Base-by-base conservation (phyloP, 2,329 filamentous ascomycete species). In the Botryotinia narcissicola region DNA sequence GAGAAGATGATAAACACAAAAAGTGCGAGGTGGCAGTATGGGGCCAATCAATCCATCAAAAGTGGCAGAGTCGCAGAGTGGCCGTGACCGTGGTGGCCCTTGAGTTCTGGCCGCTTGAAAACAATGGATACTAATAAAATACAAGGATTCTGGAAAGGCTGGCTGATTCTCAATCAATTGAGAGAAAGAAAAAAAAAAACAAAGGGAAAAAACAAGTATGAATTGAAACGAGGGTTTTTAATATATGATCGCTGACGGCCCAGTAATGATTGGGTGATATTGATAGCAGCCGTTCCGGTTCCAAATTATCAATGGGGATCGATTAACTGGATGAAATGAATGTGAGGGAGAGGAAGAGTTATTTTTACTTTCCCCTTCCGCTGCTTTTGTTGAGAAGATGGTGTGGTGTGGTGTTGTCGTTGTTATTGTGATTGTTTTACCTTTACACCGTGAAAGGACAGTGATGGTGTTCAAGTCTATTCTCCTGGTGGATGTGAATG, bases 21-120 rank as follows among this genome's bases (percentile, higher is more conserved):
- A 20, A n/a, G 40, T 48, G 60, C 42, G 35, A 46, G 60, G 70
- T 71, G 70, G 60, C 70, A 71, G 70, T 64, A 71, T 71, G 59
- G 61, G 70, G 70, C 46, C 70, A 72, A 35, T 44, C 59, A 46
- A 66, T 71, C 69, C 59, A 71, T 72, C 35, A 60, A 66, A 44
- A 66, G 70, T 66, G 60, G 60, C 37, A 72, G 60, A 66, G 70
- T 72, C 46, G 44, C 40, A 66, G n/a, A 66, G 35, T 72, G 46
- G 48, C 35, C 35, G 22, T 66, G 48, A 35, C 60, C 35, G 32
- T 66, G 44, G 48, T 66, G 44, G 48, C 25, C 44, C 18, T 16
- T 37, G 40, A 51, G 57, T 63, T 51, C 60, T 71, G 70, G 59
- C 61, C 60, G 46, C 48, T 29, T 16, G 29, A 57, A 37, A 71